Evolutionary conservation across 163 green algal genomes (phyloP), one percentile per base, ranked within the genome.

Genomic region (Volvox carteri): DNA sequence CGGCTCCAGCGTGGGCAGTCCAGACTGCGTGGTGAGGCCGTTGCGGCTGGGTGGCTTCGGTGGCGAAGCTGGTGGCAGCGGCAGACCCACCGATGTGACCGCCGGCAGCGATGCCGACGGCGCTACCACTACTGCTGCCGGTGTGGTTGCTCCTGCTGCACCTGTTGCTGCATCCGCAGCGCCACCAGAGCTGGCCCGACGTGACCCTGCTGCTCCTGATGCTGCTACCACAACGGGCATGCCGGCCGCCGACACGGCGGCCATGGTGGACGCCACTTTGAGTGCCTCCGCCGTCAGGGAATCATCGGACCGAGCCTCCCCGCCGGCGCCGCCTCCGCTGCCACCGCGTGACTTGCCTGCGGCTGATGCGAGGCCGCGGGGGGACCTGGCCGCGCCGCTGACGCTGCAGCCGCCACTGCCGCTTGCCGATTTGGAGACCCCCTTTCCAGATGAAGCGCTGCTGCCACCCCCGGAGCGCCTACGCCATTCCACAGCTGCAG

Each of bases 241-340:
- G 42, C 58, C 33, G 18, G 37, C 28, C 11, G 37, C 33, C 80
- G 56, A 44, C 16, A 28, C 16, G 5, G 62, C 23, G 2, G n/a
- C 80, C 80, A 87, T 87, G 30, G 80, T 48, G 7, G 80, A 87
- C 14, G 80, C 80, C n/a, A 87, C 30, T 35, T 72, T 72, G 35
- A 87, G 44, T 19, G 80, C 80, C n/a, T 87, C 62, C 39, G 23
- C 54, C 1, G 80, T 44, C 44, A 87, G 44, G 37, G 44, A 52
- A 44, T 41, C 19, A 30, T 52, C 60, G 5, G 78, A 23, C 1
- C 33, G 52, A 1, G 19, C 50, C 18, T 37, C 54, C 30, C 4
- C 52, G 44, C n/a, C 30, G 19, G 62, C 79, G n/a, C 78, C 58
- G 28, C 76, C 76, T 23, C 12, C 62, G 46, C 80, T 58, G 18